Evolutionary conservation across 1,284 basidiomycete genomes (phyloP), one percentile per base, ranked within the genome.

Genomic region (Marasmius fiardii): DNA sequence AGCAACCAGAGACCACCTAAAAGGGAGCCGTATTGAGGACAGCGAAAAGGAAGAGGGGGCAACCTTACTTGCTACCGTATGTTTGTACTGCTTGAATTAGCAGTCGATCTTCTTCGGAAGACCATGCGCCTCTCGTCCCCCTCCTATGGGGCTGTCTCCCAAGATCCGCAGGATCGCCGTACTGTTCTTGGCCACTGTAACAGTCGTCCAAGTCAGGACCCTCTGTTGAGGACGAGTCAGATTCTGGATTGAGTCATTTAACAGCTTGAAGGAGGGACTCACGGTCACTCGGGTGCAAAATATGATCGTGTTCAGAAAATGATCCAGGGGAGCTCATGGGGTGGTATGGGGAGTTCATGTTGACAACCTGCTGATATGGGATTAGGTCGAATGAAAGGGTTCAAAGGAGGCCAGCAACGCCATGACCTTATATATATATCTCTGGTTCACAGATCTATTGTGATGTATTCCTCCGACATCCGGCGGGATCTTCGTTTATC

Each of bases 71-170:
- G 57, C 76, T 79, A 3, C 80, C 79, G 60, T 78, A 77, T 55
- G 72, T 69, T 44, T 80, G 75, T 31, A 82, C 79, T 20, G 79
- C 80, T 59, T 74, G 74, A 45, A 79, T 71, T 11, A 82, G 69
- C 35, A 75, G 73, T 64, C 79, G 76, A 60, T 82, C 80, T 64
- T 82, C 80, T 54, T 82, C 79, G n/a, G 78, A 74, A 10, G 78
- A 74, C 80, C 80, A 82, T 10, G 78, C 78, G 43, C 80, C 80
- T 64, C 80, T 81, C 31, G 47, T 49, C 5, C 26, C 31, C 20
- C 26, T 33, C 7, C 26, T 26, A 4, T 28, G 24, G 31, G 24
- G 24, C 28, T 28, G 23, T 16, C 23, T 49, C 4, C 11, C 43
- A 23, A 7, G 11, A 24, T 44, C 14, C 12, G 26, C 12, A 6